Conservation (phyloP, 257 asterid genomes). For the Salvia hispanica region DNA sequence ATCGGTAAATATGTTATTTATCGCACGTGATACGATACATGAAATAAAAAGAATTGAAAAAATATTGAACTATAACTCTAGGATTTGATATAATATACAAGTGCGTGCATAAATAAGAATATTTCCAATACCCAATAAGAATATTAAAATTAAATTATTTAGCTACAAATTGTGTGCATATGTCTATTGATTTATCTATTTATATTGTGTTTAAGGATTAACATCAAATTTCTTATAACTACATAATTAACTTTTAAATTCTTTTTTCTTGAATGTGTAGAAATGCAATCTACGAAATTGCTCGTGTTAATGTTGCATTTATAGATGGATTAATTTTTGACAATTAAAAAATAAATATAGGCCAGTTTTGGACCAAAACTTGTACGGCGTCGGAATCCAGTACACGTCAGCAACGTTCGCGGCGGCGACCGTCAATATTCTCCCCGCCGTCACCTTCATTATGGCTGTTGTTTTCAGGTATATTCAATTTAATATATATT, state of each 20-base stretch:
- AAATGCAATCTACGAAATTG: too few relatives aligned
- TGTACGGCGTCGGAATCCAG: conserved; percentile 77
- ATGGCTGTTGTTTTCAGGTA: conserved; percentile 90
- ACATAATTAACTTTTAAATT: too few relatives aligned
- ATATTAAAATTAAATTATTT: too few relatives aligned
- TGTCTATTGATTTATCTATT: too few relatives aligned
- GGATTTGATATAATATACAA: not conserved
- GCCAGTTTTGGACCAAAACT: conserved; percentile 91
- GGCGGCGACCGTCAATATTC: conserved; percentile 77
- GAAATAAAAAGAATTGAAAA: not conserved
- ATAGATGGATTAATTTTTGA: not conserved
- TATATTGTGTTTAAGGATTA: too few relatives aligned
- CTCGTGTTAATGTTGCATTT: too few relatives aligned
- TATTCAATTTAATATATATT: not conserved
- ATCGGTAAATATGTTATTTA: not conserved
- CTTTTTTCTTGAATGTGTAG: too few relatives aligned
- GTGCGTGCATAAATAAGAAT: not conserved
- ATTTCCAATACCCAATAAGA: not conserved
- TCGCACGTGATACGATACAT: not conserved
- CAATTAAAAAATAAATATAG: conserved; percentile 34
- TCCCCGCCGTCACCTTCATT: conserved; percentile 88
- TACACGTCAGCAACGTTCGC: conserved; percentile 90
- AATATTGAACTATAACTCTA: too few relatives aligned
- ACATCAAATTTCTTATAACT: too few relatives aligned
- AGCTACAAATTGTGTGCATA: too few relatives aligned